These are phyloP conservation scores for Phytophthora kernoviae DNA, from an alignment of 352 stramenopile species.

Conservation along the genomic window DNA sequence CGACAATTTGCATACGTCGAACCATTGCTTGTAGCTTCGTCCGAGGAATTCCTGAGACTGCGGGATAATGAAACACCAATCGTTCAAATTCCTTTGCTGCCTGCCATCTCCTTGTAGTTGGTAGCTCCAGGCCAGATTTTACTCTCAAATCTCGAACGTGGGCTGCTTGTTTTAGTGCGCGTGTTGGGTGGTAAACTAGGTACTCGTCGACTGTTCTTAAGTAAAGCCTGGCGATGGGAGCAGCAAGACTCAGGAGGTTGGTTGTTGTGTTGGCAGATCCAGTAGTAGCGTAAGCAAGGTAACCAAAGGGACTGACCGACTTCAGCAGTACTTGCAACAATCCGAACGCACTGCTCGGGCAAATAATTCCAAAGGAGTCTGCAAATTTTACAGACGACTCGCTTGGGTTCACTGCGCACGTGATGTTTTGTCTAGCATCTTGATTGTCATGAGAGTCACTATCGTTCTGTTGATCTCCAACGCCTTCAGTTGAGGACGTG, in stretches of 20 bases:
- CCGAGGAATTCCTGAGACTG: conserved; percentile 28
- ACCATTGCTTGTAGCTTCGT: conserved; percentile 18
- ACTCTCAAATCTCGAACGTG: conserved; percentile 14
- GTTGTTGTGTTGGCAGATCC: conserved; percentile 3
- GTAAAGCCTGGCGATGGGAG: conserved; percentile 27
- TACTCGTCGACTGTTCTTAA: conserved; percentile 38
- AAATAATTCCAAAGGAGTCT: conserved; percentile 45
- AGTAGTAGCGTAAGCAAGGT: conserved; percentile 32
- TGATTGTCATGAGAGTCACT: too few relatives aligned
- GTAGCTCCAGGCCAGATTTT: not conserved
- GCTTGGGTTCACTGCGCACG: too few relatives aligned
- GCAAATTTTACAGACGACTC: conserved; percentile 8
- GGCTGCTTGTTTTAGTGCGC: conserved; percentile 35
- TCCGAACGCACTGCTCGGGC: conserved; percentile 40
- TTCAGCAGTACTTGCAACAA: conserved; percentile 47
- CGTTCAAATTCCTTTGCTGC: conserved; percentile 21
- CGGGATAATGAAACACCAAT: conserved; percentile 21
- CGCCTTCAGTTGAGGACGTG: too few relatives aligned
- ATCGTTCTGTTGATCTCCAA: too few relatives aligned
- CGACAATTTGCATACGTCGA: conserved; percentile 16
- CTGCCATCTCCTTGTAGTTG: conserved; percentile 2
- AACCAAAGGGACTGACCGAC: conserved; percentile 44
- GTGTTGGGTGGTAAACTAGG: conserved; percentile 47
- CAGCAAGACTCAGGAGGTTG: conserved; percentile 38
- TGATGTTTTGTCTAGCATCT: too few relatives aligned